Base-by-base conservation (phyloP, 192 early-diverging fungal species). In the Podila epicladia region DNA sequence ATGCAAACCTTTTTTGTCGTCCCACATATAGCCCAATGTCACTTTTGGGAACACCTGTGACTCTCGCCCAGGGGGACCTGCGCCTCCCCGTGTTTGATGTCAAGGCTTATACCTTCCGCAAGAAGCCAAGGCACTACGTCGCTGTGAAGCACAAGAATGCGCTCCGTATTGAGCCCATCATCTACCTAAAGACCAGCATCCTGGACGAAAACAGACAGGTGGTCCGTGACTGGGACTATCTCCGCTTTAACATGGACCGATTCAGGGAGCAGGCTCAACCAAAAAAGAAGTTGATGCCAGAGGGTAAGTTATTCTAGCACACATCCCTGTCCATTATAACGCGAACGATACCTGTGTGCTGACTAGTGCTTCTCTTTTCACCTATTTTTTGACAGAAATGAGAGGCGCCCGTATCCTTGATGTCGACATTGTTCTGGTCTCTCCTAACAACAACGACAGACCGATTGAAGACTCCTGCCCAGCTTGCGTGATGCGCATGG, bases 101-200 rank as follows among this genome's bases (percentile, higher is more conserved):
- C 33, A 80, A 80, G 33, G 77, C 77, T 1, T 80, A 80, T 12
- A 80, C 77, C 4, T 80, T 80, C 62, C 77, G 77, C 24, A 80
- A 80, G 57, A 80, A 80, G 58, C 65, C 77, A 19, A 45, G 77
- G 13, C 77, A 80, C 22, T 80, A 80, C 53, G 71, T 80, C 24
- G 77, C 77, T 9, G 71, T 80, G 41, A 80, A 80, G 62, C 77
- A 72, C 57, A 80, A 80, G 62, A 80, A 80, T 45, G 77, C 77
- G 0, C 58, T 80, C 20, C 65, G 77, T 17, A 80, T 80, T 22
- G 77, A 80, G 41, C 77, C 77, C 28, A 80, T 80, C 32, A 80
- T 80, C 58, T 80, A 80, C 49, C 29, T 80, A 9, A 80, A 65
- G 71, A 80, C 77, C 1, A 72, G 70, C 26, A 80, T 80, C 35